Evolutionary conservation across 495 filamentous ascomycete species (phyloP).

Genomic region (Cudoniella acicularis): DNA sequence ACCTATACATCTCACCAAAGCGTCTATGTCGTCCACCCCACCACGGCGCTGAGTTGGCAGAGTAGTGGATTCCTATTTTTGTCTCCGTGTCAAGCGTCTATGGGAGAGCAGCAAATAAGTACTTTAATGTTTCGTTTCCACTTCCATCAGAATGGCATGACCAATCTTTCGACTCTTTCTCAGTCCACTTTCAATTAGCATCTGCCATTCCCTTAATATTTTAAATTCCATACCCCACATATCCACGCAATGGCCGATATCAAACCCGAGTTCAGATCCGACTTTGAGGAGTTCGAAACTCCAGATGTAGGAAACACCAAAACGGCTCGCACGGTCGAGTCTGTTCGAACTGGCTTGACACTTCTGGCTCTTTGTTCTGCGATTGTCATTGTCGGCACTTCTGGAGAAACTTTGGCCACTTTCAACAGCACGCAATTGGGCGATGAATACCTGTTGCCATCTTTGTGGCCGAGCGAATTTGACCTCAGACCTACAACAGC

Average conservation of each 20-base stretch:
- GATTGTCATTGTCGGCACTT: constrained; percentile 44
- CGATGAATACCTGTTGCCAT: constrained; percentile 35
- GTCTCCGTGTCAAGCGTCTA: constrained; percentile 21
- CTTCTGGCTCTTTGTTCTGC: constrained; percentile 44
- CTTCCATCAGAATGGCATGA: background rate
- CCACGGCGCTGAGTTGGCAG: background rate
- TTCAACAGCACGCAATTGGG: constrained; percentile 46
- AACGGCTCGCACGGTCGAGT: constrained; percentile 31
- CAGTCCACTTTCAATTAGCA: constrained; percentile 2
- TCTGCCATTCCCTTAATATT: background rate
- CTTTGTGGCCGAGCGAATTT: constrained; percentile 52
- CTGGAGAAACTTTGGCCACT: constrained; percentile 42
- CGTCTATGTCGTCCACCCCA: constrained; percentile 4
- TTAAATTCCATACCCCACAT: background rate
- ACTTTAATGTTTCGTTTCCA: constrained; percentile 25
- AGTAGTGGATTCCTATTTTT: constrained; percentile 20
- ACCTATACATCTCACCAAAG: constrained; percentile 14
- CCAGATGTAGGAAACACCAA: constrained; percentile 5
- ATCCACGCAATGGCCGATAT: background rate
- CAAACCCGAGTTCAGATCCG: constrained; percentile 9
- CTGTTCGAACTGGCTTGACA: constrained; percentile 39
- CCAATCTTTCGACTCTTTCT: constrained; percentile 19
- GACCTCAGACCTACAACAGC: constrained; percentile 47
- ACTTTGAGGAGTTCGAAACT: constrained; percentile 18
- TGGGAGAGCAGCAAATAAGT: constrained; percentile 8